Conservation (phyloP, 352 stramenopile genomes). For the Phytophthora fragariae region DNA sequence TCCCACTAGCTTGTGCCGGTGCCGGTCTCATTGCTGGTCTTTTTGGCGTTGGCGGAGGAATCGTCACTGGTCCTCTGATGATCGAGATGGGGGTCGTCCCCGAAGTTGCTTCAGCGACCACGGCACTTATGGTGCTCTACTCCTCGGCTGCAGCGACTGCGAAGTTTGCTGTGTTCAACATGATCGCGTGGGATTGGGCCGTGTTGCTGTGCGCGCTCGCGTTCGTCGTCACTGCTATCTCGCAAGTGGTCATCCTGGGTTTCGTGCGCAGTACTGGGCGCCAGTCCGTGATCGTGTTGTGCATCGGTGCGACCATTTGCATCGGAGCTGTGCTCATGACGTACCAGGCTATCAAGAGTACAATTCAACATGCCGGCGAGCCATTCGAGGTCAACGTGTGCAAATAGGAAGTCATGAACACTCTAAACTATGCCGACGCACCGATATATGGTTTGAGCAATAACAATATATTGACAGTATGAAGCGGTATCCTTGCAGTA, state of each 20-base stretch:
- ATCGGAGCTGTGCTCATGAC: constrained; percentile 58
- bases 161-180: constrained; percentile 68
- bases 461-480: too few relatives aligned
- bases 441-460: too few relatives aligned
- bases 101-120: constrained; percentile 48
- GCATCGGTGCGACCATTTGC: constrained; percentile 54
- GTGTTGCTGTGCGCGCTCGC: constrained; percentile 44
- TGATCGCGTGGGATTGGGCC: constrained; percentile 64
- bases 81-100: constrained; percentile 45
- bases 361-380: constrained; percentile 48
- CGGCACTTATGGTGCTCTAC: constrained; percentile 60
- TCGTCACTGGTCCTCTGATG: constrained; percentile 36
- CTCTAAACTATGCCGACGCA: too few relatives aligned
- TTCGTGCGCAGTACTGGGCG: constrained; percentile 59
- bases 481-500: too few relatives aligned
- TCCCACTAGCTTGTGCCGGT: constrained; percentile 45
- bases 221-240: constrained; percentile 55
- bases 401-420: constrained; percentile 10
- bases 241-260: constrained; percentile 55
- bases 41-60: constrained; percentile 56
- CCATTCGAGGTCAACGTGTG: constrained; percentile 51
- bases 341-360: constrained; percentile 57
- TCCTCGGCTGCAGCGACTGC: constrained; percentile 57
- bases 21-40: constrained; percentile 57
- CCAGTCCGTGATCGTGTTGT: constrained; percentile 69